Evolutionary conservation across 2,329 filamentous ascomycete species (phyloP), one percentile per base, ranked within the genome.

Genomic region (Botryotinia globosa): DNA sequence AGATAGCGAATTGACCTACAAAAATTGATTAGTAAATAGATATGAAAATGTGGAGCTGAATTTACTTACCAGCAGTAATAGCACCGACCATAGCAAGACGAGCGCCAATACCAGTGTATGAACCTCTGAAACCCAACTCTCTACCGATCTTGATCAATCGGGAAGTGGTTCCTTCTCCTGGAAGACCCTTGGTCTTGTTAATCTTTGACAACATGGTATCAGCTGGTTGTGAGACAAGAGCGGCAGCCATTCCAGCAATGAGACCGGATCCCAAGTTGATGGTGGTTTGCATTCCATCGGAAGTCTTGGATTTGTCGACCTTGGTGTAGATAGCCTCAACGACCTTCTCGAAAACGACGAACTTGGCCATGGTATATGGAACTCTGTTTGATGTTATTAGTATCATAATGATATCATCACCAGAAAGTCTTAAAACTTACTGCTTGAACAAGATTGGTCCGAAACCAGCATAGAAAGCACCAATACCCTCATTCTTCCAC

Each of bases 191-290:
- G 85, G 92, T 93, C 92, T 96, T 96, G 92, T 97, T 97, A 88
- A 97, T 96, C 90, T 95, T 96, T 85, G 89, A 92, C 77, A 97
- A 90, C 93, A 97, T 97, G 82, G 93, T 97, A 84, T 97, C 93
- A 83, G 93, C 93, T 79, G 93, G 93, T 87, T 97, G 93, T 76
- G 93, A 97, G 82, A 97, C 88, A 80, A 95, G 83, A 82, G 93
- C 93, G 80, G 93, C 93, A 80, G 93, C 93, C 85, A 97, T 94
- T 92, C 93, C 88, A 79, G 91, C 91, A 79, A 92, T 86, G 76
- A 93, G 86, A 90, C 91, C 91, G 80, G 90, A 91, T 74, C 89
- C 88, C 79, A 97, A 87, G 89, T 97, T 96, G 86, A 93, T 89
- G 83, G 85, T 85, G 78, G 93, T 97, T 87, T 95, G 92, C 80